Evolutionary conservation across 225 moss, liverwort and hornwort species (phyloP).

Genomic region (Pleurozium schreberi): DNA sequence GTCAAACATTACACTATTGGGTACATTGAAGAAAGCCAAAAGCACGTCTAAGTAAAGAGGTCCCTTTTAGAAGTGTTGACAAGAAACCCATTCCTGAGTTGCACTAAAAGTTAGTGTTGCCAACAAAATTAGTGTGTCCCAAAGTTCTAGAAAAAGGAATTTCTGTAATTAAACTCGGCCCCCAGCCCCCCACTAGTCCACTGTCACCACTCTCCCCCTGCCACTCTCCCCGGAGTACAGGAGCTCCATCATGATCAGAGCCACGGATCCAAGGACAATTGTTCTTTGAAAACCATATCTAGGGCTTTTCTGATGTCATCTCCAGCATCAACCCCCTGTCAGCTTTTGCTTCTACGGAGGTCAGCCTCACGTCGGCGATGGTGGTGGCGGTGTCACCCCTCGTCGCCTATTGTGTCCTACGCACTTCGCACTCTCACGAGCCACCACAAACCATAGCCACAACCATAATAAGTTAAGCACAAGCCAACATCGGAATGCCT

Average conservation of each 20-base stretch:
- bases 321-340: neutral
- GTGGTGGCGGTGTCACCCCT: neutral
- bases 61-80: too few species aligned
- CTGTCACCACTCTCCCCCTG: too few species aligned
- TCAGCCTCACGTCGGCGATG: neutral
- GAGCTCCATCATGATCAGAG: neutral
- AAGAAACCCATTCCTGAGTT: too few species aligned
- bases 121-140: neutral
- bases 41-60: too few species aligned
- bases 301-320: neutral
- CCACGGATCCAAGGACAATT: neutral
- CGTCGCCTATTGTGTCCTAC: neutral
- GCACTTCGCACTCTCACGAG: neutral
- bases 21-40: too few species aligned
- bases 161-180: too few species aligned
- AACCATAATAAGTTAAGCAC: too few species aligned
- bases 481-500: neutral
- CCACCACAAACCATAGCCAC: neutral
- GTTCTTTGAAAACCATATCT: neutral
- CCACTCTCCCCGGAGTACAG: too few species aligned
- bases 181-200: too few species aligned
- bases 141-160: too few species aligned
- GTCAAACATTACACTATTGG: too few species aligned
- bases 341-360: neutral
- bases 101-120: neutral